phyloP scores from a whole-genome alignment of 495 filamentous ascomycete species.

The Achaetomiella virescens region DNA sequence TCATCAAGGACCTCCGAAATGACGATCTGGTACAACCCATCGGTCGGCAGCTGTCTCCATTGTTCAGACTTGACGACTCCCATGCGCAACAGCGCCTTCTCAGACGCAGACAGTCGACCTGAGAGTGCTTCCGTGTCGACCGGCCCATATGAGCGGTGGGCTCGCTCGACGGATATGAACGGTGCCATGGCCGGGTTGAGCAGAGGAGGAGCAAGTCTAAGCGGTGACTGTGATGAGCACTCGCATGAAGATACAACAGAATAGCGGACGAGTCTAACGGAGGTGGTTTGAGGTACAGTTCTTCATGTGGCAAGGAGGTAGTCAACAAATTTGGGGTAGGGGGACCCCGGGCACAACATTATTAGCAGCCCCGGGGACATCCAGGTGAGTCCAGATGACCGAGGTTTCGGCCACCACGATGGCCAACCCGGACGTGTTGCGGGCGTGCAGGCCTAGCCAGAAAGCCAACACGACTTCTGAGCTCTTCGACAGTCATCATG shows the following conservation, averaged over 20 bases:
- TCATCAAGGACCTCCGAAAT: conserved; percentile 18
- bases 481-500: too few species aligned
- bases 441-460: too few species aligned
- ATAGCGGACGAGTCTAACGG: neutral
- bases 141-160: conserved; percentile 2
- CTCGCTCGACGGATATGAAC: neutral
- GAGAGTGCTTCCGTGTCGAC: neutral
- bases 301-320: neutral
- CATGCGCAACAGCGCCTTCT: neutral
- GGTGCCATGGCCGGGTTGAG: neutral
- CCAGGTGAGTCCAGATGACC: neutral
- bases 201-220: neutral
- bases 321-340: neutral
- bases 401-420: neutral
- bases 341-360: neutral
- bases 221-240: too few species aligned
- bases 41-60: conserved; percentile 1
- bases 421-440: neutral
- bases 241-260: neutral
- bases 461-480: too few species aligned
- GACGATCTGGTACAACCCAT: conserved; percentile 19
- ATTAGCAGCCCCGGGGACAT: neutral
- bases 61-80: conserved; percentile 5
- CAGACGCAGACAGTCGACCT: neutral
- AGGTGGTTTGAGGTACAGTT: neutral